Evolutionary conservation across 1,284 basidiomycete genomes (phyloP).

Genomic region (Schizophyllum amplum): DNA sequence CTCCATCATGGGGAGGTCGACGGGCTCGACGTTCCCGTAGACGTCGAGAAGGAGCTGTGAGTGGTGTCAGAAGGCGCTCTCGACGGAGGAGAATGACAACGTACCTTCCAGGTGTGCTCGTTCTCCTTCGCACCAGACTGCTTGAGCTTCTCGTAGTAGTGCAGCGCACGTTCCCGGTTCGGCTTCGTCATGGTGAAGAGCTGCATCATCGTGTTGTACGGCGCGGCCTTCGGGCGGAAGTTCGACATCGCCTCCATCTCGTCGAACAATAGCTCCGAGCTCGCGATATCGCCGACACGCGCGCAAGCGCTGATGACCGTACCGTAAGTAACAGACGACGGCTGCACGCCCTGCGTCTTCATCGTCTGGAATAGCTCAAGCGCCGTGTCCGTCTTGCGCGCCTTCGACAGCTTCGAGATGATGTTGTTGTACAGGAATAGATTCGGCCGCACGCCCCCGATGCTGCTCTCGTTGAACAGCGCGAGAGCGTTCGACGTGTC

Average conservation of each 20-base stretch:
- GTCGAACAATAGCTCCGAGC: conserved; percentile 77
- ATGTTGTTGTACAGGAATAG: conserved; percentile 92
- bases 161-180: conserved; percentile 68
- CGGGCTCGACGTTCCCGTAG: conserved; percentile 82
- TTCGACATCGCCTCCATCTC: conserved; percentile 75
- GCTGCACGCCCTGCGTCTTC: conserved; percentile 59
- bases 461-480: conserved; percentile 76
- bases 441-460: conserved; percentile 66
- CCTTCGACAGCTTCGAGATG: conserved; percentile 90
- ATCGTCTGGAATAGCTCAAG: conserved; percentile 82
- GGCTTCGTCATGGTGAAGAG: conserved; percentile 88
- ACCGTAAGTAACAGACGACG: conserved; percentile 91
- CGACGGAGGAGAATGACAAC: conserved; percentile 11
- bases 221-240: conserved; percentile 87
- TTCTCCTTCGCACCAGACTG: conserved; percentile 64
- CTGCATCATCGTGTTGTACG: conserved; percentile 99
- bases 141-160: conserved; percentile 71
- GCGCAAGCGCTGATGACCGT: conserved; percentile 93
- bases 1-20: conserved; percentile 74
- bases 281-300: conserved; percentile 82
- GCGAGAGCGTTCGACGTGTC: conserved; percentile 82
- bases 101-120: conserved; percentile 89
- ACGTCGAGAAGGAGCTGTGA: conserved; percentile 81
- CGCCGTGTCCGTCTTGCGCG: conserved; percentile 84
- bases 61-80: conserved; percentile 11